Base-by-base conservation (phyloP, 495 filamentous ascomycete species). In the Halenospora varia region DNA sequence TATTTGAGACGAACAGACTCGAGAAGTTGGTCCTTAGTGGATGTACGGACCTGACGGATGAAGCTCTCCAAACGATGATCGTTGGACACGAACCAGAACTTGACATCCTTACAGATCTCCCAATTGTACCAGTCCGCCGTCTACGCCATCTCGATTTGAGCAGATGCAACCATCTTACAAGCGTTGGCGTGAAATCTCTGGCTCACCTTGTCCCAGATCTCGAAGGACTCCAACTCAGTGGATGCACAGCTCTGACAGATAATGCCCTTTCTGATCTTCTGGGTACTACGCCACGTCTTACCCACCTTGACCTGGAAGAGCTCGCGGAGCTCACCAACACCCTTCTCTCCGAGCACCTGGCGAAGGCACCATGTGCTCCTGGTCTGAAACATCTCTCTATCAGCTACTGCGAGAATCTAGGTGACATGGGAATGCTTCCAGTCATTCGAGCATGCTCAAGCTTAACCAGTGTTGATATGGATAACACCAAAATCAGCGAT, bases 401-500 rank as follows among this genome's bases (percentile, higher is more conserved):
- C 71, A 90, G 89, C 67, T 95, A 88, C 63, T 98, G 94, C 66
- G 94, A 95, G 66, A 82, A 78, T 44, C 68, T 98, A 0, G 86
- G 90, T 10, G 95, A 98, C 68, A 71, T 73, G 0, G 94, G 95
- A 46, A 88, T 97, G 84, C 75, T 96, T 0, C 88, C 84, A 18
- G 74, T 98, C 15, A 76, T 98, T 61, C 88, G 90, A 64, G 77
- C 75, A 48, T 96, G 92, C 69, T 75, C 78, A 1, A 76, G 73
- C 17, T 78, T 97, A 13, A 72, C 74, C 41, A 88, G 76, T 48
- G 77, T 96, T 11, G 89, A 90, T 45, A 89, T 97, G 84, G 94
- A 98, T 70, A 97, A 97, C 69, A 98, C 94, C 1, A 85, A 89
- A 47, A 80, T 96, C 54, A 90, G 88, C 41, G 90, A 98, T 62